Evolutionary conservation across 495 filamentous ascomycete genomes (phyloP), one percentile per base, ranked within the genome.

Genomic region (Penicillium canariense): DNA sequence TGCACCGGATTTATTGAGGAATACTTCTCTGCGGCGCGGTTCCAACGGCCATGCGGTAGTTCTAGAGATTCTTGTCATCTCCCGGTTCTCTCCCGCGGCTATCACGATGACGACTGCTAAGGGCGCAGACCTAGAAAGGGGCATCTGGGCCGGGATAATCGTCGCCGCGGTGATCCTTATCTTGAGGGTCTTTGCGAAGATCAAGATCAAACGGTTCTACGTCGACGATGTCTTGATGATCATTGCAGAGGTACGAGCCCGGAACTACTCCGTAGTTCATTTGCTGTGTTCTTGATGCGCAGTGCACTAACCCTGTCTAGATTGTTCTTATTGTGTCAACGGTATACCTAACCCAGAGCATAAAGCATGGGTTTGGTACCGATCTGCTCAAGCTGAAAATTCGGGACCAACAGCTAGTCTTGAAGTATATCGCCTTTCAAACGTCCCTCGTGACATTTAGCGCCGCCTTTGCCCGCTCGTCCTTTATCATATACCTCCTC

Each of bases 151-250:
- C 22, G 67, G 59, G 8, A 55, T 66, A 34, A 62, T 50, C 54
- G 64, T 73, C 27, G 59, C 72, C n/a, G 59, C 61, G 11, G 36
- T 75, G 48, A 69, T 75, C 54, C 58, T 75, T 20, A 48, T 60
- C 17, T 50, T 73, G 14, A 52, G 72, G 6, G 50, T 75, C 49
- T 56, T 66, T 50, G 72, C 68, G 11, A 72, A 72, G 51, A 40
- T 73, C 23, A 68, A 68, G 50, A 70, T 75, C 49, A 61, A 56
- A 48, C 65, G 70, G 14, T 67, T 73, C 36, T 44, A 54, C 38
- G 31, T 63, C 2, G 72, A 75, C 43, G 72, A 75, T 67, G 59
- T 67, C 5, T 18, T 73, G 36, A 75, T 75, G 72, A 56, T 75
- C 23, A 10, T 69, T 8, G 63, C 72, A 3, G 32, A 59, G 60